These are phyloP conservation scores for Elymus sibiricus DNA, from an alignment of 176 grass and related monocot species.

Conservation along the genomic window DNA sequence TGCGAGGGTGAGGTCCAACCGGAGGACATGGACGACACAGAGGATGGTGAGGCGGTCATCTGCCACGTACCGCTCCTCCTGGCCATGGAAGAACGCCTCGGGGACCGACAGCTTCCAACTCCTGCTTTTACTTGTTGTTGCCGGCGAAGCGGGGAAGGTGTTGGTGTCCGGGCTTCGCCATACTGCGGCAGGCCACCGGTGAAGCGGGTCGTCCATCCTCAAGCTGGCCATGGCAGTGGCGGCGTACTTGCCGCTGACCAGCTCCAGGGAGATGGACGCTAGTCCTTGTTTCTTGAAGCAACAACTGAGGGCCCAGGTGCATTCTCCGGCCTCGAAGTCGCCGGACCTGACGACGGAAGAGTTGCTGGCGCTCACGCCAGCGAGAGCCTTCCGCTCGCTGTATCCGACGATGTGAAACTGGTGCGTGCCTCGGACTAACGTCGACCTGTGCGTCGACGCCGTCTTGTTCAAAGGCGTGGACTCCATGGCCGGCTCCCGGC, in stretches of 20 bases:
- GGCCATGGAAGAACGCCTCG: not conserved
- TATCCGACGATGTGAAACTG: not conserved
- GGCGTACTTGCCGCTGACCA: not conserved
- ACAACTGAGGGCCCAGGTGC: not conserved
- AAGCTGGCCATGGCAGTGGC: not conserved
- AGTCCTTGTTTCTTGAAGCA: not conserved
- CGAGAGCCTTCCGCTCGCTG: not conserved
- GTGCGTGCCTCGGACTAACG: not conserved
- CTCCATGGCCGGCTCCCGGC: not conserved
- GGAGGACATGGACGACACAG: not conserved
- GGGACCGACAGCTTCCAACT: not conserved
- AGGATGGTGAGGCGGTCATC: not conserved
- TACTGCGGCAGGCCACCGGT: not conserved
- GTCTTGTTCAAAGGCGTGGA: not conserved
- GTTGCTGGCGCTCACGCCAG: not conserved
- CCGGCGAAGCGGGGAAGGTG: not conserved
- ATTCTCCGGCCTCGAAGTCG: not conserved
- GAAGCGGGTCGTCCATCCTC: not conserved
- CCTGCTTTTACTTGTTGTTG: not conserved
- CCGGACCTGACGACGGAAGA: not conserved
- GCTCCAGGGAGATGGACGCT: not conserved
- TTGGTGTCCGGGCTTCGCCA: not conserved
- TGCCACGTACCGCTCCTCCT: not conserved
- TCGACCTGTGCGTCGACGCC: not conserved
- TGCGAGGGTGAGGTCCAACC: not conserved